Percentiles rank a stretch among this genome's conserved stretches.
These are phyloP conservation scores for Eragrostis curvula DNA, from an alignment of 176 grass and related monocot genomes.

Conservation along the genomic window DNA sequence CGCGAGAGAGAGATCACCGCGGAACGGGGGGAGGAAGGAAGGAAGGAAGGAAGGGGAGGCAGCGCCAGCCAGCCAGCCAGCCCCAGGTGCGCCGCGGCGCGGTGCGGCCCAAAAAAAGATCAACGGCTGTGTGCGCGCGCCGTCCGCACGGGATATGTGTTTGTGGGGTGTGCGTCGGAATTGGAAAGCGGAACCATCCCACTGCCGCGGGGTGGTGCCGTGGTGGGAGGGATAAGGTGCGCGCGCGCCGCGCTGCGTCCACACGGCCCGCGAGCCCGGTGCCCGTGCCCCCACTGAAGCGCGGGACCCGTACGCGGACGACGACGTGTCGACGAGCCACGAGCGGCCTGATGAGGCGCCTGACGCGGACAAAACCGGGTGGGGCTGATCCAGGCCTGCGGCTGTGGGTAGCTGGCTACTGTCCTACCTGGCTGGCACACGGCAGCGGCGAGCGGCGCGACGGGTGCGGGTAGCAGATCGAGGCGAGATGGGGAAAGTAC, in stretches of 20 bases:
- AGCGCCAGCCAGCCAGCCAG: neutral
- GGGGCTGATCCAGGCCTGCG: neutral
- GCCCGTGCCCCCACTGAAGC: too few relatives aligned
- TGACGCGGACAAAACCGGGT: conserved; percentile 35
- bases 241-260: neutral
- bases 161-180: conserved; percentile 26
- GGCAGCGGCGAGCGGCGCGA: neutral
- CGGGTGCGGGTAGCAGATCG: conserved; percentile 16
- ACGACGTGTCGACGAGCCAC: too few relatives aligned
- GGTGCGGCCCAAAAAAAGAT: neutral
- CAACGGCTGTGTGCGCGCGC: neutral
- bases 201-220: neutral
- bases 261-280: too few relatives aligned
- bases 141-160: too few relatives aligned
- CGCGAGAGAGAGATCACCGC: conserved; percentile 7
- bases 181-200: conserved; percentile 11
- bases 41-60: too few relatives aligned
- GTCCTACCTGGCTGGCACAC: neutral
- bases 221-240: too few relatives aligned
- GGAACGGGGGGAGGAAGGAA: neutral
- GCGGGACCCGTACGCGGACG: too few relatives aligned
- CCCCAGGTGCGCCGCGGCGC: neutral
- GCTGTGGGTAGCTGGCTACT: neutral
- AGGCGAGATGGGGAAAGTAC: too few relatives aligned
- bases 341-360: neutral